Evolutionary conservation across 2,329 filamentous ascomycete genomes (phyloP).

Genomic region (Colletotrichum scovillei): DNA sequence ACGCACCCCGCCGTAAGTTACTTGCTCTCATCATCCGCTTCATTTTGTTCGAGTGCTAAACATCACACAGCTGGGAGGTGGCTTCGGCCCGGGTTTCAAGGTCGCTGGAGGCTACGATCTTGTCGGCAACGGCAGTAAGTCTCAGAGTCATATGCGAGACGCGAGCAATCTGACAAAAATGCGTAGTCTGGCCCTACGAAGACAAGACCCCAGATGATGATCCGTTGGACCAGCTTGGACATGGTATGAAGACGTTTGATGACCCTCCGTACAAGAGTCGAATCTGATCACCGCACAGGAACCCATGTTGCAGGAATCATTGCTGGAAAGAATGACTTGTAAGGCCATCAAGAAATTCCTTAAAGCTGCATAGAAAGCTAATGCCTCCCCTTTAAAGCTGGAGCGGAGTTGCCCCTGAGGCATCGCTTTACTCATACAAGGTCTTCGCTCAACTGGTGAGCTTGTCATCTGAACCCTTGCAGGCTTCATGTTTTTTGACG

Average conservation of each 20-base stretch:
- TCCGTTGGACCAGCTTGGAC: slow-evolving; percentile 41
- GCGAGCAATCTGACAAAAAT: background rate
- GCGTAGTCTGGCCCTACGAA: slow-evolving; percentile 25
- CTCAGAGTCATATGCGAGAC: slow-evolving; percentile 38
- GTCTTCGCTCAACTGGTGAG: slow-evolving; percentile 40
- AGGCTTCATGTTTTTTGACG: background rate
- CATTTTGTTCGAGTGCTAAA: slow-evolving; percentile 36
- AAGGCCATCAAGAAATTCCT: background rate
- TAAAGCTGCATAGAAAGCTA: too few species aligned
- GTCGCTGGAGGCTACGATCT: slow-evolving; percentile 57
- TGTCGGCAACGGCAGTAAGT: slow-evolving; percentile 48
- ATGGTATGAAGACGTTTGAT: slow-evolving; percentile 38
- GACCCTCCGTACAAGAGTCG: background rate
- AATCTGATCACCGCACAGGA: slow-evolving; percentile 34
- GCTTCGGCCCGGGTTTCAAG: slow-evolving; percentile 58
- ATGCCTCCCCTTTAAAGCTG: slow-evolving; percentile 12
- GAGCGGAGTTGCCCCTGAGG: slow-evolving; percentile 44
- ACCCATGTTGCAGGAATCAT: slow-evolving; percentile 47
- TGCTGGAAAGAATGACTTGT: slow-evolving; percentile 41
- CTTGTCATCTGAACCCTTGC: background rate
- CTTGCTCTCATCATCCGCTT: background rate
- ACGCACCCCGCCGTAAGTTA: slow-evolving; percentile 48
- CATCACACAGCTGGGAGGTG: slow-evolving; percentile 50
- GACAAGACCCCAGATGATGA: slow-evolving; percentile 39
- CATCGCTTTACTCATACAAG: slow-evolving; percentile 43